phyloP scores from a whole-genome alignment of 805 yeast genomes.

The Ogataea glucozyma region DNA sequence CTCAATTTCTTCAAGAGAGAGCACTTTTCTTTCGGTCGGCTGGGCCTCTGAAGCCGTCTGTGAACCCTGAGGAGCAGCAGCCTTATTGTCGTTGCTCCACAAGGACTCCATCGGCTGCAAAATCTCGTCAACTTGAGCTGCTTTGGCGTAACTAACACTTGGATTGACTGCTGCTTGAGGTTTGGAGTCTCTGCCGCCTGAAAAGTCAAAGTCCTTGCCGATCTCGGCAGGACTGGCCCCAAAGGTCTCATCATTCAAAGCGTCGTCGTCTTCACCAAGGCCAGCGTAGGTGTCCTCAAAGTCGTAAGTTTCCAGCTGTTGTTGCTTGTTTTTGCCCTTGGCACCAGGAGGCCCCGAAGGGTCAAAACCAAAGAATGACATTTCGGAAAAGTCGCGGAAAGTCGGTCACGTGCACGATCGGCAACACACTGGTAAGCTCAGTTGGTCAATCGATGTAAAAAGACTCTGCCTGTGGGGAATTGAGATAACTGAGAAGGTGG shows the following conservation, averaged over 20 bases:
- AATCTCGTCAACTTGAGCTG: conserved; percentile 43
- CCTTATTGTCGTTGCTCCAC: conserved; percentile 49
- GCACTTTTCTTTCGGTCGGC: conserved; percentile 42
- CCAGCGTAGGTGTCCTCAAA: conserved; percentile 87
- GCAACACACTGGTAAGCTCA: no score
- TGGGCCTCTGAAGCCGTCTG: conserved; percentile 21
- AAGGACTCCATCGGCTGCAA: conserved; percentile 72
- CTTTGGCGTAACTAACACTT: conserved; percentile 44
- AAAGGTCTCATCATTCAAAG: conserved; percentile 77
- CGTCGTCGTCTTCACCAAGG: conserved; percentile 77
- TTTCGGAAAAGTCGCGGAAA: no score
- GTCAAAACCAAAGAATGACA: conserved; percentile 73
- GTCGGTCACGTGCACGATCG: no score
- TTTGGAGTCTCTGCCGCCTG: conserved; percentile 34
- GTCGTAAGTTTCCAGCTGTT: conserved; percentile 49
- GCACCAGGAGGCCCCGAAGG: conserved; percentile 41
- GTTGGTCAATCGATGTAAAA: background rate
- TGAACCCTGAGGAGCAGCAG: no score
- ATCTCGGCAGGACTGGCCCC: conserved; percentile 49
- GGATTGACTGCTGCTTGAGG: conserved; percentile 24
- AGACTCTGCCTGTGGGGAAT: no score
- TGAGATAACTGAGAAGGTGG: no score
- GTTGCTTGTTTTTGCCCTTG: conserved; percentile 30
- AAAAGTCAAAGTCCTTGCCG: conserved; percentile 69
- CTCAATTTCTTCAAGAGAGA: conserved; percentile 83